phyloP scores from a whole-genome alignment of 495 filamentous ascomycete species.

The Penicillium riverlandense region DNA sequence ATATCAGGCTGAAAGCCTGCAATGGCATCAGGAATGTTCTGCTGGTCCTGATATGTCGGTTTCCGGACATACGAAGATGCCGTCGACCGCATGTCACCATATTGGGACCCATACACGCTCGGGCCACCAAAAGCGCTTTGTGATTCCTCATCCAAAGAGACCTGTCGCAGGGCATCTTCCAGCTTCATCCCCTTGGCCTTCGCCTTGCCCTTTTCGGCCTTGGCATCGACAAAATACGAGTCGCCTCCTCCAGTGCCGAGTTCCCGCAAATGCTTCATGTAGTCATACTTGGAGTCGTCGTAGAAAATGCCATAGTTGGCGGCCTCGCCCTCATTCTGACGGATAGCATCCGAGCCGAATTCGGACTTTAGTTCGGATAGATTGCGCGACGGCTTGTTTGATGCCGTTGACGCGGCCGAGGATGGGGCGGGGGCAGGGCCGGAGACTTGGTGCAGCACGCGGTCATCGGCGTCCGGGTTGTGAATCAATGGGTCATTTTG shows the following conservation, averaged over 20 bases:
- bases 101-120: conserved; percentile 26
- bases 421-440: conserved; percentile 26
- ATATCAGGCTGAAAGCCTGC: conserved; percentile 95
- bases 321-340: conserved; percentile 91
- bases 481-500: conserved; percentile 96
- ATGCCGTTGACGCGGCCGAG: conserved; percentile 14
- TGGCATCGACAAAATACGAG: conserved; percentile 72
- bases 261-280: conserved; percentile 99
- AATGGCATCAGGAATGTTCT: conserved; percentile 84
- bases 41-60: conserved; percentile 84
- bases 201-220: conserved; percentile 43
- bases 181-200: conserved; percentile 66
- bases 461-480: conserved; percentile 71
- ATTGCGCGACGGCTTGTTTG: conserved; percentile 35
- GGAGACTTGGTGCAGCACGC: conserved; percentile 58
- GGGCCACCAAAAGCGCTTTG: conserved; percentile 38
- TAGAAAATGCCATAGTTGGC: conserved; percentile 88
- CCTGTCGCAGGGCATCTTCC: conserved; percentile 70
- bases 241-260: conserved; percentile 53
- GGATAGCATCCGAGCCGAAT: conserved; percentile 59
- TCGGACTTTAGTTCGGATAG: conserved; percentile 71
- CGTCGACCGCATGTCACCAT: conserved; percentile 32
- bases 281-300: conserved; percentile 89
- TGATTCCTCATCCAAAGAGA: conserved; percentile 49
- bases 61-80: conserved; percentile 62